These are phyloP conservation scores for Citrus cavaleriei DNA, from an alignment of 345 rosid species.

Conservation along the genomic window DNA sequence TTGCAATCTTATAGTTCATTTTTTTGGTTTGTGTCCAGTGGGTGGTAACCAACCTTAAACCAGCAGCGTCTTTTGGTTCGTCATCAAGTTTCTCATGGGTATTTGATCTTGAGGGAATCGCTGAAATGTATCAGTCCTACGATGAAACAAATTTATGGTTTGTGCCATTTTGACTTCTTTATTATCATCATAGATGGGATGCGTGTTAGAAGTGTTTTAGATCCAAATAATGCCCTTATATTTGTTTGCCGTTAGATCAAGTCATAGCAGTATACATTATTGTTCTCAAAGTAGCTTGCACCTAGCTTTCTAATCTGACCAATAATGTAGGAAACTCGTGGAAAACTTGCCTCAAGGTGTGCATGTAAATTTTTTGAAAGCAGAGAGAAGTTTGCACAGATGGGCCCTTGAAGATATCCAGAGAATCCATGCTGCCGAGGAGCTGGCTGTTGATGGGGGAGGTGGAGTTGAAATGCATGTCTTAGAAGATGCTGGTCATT, in stretches of 20 bases:
- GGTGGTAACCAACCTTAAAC: conserved; percentile 85
- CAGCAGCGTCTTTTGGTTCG: conserved; percentile 30
- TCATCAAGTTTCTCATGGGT: conserved; percentile 78
- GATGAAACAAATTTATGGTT: conserved; percentile 96
- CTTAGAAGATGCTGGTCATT: conserved; percentile 95
- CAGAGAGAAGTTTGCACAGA: conserved; percentile 94
- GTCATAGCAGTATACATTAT: background rate
- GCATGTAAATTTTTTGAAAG: conserved; percentile 85
- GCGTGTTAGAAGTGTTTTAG: background rate
- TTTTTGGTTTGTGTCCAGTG: conserved; percentile 46
- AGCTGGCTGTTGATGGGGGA: conserved; percentile 80
- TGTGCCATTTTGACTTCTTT: conserved; percentile 1
- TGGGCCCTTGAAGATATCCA: conserved; percentile 96
- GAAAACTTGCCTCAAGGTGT: conserved; percentile 87
- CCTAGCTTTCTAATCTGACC: background rate
- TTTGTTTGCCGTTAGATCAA: background rate
- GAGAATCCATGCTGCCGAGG: conserved; percentile 89
- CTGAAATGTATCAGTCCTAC: conserved; percentile 73
- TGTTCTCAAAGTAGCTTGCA: background rate
- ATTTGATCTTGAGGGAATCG: conserved; percentile 77
- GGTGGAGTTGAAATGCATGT: conserved; percentile 96
- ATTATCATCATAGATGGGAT: background rate
- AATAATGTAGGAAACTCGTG: conserved; percentile 64
- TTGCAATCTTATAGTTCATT: conserved; percentile 2
- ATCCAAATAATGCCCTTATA: background rate